Evolutionary conservation across 345 rosid genomes (phyloP).

Genomic region (Dimocarpus longan): DNA sequence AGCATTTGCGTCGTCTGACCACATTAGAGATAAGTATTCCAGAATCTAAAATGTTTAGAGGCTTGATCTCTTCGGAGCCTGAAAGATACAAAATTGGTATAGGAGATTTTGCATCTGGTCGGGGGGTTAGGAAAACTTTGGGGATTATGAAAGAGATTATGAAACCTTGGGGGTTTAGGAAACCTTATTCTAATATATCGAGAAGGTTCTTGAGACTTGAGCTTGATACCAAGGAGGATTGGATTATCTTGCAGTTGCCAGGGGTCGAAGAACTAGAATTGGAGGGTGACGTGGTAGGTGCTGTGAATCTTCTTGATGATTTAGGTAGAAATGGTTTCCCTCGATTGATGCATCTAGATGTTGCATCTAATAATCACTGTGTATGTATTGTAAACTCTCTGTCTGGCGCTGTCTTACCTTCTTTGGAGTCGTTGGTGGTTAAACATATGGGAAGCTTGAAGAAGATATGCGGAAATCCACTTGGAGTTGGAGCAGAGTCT

Average conservation of each 20-base stretch:
- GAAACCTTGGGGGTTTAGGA: too few relatives aligned
- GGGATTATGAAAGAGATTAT: too few relatives aligned
- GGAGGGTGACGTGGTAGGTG: not conserved
- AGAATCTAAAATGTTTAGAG: not conserved
- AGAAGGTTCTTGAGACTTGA: not conserved
- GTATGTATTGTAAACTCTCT: not conserved
- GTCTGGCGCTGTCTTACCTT: not conserved
- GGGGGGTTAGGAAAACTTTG: too few relatives aligned
- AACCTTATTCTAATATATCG: not conserved
- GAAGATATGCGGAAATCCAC: not conserved
- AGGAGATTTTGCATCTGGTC: not conserved
- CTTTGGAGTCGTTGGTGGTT: conserved; percentile 18
- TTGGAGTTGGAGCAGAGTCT: not conserved
- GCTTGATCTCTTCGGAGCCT: conserved; percentile 6
- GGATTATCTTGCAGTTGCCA: not conserved
- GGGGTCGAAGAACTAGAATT: conserved; percentile 9
- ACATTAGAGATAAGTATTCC: conserved; percentile 18
- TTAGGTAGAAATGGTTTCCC: not conserved
- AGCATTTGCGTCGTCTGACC: not conserved
- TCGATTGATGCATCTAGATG: conserved; percentile 8
- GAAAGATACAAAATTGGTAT: conserved; percentile 16
- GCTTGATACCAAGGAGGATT: not conserved
- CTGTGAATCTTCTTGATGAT: not conserved
- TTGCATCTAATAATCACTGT: not conserved
- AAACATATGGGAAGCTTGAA: not conserved